Evolutionary conservation across 1,284 basidiomycete species (phyloP).

Genomic region (Lentinula novae-zelandiae): DNA sequence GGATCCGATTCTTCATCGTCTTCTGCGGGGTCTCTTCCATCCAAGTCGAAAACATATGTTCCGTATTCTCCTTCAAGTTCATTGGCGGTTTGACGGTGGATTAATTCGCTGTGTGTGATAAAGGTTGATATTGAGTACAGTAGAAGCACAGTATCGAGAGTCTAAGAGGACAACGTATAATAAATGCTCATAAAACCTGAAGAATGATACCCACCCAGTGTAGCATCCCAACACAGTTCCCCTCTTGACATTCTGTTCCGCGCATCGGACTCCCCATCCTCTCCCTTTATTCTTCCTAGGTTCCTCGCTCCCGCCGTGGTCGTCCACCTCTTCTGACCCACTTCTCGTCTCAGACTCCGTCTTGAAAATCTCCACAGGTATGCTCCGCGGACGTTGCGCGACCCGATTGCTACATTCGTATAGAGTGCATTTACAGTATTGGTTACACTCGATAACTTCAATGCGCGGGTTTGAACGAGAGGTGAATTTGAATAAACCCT

Average conservation of each 20-base stretch:
- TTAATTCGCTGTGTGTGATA: constrained; percentile 17
- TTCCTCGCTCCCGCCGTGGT: background rate
- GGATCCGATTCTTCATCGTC: constrained; percentile 26
- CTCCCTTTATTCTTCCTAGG: background rate
- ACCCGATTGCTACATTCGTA: constrained; percentile 30
- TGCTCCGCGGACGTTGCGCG: constrained; percentile 31
- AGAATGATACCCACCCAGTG: constrained; percentile 44
- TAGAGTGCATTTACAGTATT: constrained; percentile 21
- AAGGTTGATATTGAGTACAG: background rate
- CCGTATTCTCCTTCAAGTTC: constrained; percentile 21
- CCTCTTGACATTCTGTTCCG: constrained; percentile 28
- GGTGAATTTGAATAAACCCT: constrained; percentile 11
- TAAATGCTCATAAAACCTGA: too few relatives aligned
- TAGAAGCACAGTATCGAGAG: background rate
- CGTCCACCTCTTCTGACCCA: background rate
- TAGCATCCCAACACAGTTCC: constrained; percentile 63
- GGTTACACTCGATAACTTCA: constrained; percentile 14
- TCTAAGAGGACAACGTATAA: too few relatives aligned
- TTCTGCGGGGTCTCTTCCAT: constrained; percentile 42
- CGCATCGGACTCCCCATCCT: constrained; percentile 35
- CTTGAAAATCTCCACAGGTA: constrained; percentile 33
- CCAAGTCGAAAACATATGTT: constrained; percentile 56
- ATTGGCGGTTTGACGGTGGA: constrained; percentile 37
- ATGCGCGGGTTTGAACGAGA: background rate
- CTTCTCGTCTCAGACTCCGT: constrained; percentile 17